These are phyloP conservation scores for Cardamine resedifolia DNA, from an alignment of 345 rosid genomes.

Conservation along the genomic window DNA sequence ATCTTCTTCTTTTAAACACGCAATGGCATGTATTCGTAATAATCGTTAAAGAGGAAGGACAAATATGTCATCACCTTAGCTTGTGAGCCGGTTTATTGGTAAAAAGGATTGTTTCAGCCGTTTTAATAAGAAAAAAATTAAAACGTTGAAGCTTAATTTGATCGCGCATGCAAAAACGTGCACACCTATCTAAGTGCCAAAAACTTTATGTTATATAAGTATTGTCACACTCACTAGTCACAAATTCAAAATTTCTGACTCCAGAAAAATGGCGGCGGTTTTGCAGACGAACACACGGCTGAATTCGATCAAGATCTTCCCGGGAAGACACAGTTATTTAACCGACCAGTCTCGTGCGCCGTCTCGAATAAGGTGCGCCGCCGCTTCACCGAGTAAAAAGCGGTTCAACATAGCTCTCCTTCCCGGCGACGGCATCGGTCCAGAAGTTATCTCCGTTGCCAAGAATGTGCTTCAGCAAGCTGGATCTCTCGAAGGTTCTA, in stretches of 20 bases:
- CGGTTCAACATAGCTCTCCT: slow-evolving; percentile 72
- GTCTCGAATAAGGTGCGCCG: slow-evolving; percentile 51
- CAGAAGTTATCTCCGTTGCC: slow-evolving; percentile 77
- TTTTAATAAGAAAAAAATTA: background rate
- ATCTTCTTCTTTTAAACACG: background rate
- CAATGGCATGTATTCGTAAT: background rate
- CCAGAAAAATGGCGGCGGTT: slow-evolving; percentile 45
- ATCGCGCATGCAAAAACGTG: slow-evolving; percentile 25
- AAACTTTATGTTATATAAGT: background rate
- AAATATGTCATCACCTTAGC: background rate
- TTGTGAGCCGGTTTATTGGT: slow-evolving; percentile 10
- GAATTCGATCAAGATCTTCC: slow-evolving; percentile 18
- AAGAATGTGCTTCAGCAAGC: slow-evolving; percentile 63
- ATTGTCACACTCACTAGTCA: background rate
- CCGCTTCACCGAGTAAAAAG: slow-evolving; percentile 41
- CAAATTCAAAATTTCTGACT: background rate
- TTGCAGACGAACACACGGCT: slow-evolving; percentile 38
- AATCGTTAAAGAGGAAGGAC: background rate
- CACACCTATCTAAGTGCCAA: slow-evolving; percentile 27
- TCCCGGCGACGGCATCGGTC: slow-evolving; percentile 93
- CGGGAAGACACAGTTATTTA: slow-evolving; percentile 31
- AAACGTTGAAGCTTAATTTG: background rate
- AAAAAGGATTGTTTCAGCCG: background rate
- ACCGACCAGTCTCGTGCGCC: slow-evolving; percentile 27
- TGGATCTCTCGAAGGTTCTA: slow-evolving; percentile 73